Evolutionary conservation across 2,329 filamentous ascomycete species (phyloP).

Genomic region (Periconia sp.): DNA sequence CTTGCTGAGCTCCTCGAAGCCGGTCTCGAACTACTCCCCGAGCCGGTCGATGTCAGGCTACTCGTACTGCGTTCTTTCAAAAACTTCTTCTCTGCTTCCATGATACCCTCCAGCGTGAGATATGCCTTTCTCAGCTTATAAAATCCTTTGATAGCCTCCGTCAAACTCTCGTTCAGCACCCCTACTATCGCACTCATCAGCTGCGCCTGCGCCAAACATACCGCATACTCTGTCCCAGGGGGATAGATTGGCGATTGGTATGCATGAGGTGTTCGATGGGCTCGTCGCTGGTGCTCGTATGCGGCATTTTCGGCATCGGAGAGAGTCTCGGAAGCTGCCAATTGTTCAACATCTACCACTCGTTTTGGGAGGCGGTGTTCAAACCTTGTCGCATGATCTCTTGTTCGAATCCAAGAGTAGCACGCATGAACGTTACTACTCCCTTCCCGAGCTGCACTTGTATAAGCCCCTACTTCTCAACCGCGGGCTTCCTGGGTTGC

Average conservation of each 20-base stretch:
- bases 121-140: constrained; percentile 92
- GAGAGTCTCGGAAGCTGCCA: constrained; percentile 71
- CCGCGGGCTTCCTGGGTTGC: constrained; percentile 2
- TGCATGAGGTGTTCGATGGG: constrained; percentile 66
- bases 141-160: constrained; percentile 89
- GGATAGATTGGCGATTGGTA: constrained; percentile 73
- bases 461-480: constrained; percentile 21
- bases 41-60: constrained; percentile 31
- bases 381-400: constrained; percentile 71
- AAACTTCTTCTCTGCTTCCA: constrained; percentile 73
- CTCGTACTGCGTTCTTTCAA: constrained; percentile 47
- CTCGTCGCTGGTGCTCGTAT: constrained; percentile 76
- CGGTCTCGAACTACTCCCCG: constrained; percentile 26
- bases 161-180: constrained; percentile 89
- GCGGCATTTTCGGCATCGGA: constrained; percentile 77
- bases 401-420: constrained; percentile 89
- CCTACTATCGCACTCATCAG: constrained; percentile 88
- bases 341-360: constrained; percentile 16
- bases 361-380: constrained; percentile 8
- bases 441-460: constrained; percentile 71
- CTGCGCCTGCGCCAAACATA: constrained; percentile 84
- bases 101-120: constrained; percentile 77
- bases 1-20: constrained; percentile 25
- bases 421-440: constrained; percentile 82
- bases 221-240: constrained; percentile 82